A percentile compares a stretch with the other conserved stretches of the same genome.
These are phyloP conservation scores for Candida maesae DNA, from an alignment of 805 yeast species.

Conservation along the genomic window DNA sequence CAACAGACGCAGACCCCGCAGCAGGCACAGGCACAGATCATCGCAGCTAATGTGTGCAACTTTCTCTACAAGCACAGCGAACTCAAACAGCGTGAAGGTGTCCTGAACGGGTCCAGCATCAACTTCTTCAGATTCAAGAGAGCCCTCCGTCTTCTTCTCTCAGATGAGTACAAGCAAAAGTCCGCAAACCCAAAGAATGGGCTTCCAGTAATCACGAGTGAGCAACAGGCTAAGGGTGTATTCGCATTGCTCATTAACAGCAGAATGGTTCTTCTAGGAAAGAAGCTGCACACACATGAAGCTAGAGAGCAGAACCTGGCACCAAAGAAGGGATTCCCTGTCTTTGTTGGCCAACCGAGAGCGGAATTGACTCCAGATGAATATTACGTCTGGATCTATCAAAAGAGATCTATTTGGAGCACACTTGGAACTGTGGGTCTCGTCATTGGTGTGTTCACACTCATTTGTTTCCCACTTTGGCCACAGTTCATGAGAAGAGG, in stretches of 20 bases:
- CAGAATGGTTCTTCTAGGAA: slow-evolving; percentile 72
- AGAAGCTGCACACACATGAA: slow-evolving; percentile 66
- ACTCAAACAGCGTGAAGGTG: slow-evolving; percentile 81
- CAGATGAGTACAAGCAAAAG: slow-evolving; percentile 62
- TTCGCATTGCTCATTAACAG: slow-evolving; percentile 67
- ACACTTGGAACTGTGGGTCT: slow-evolving; percentile 36
- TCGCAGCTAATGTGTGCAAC: slow-evolving; percentile 66
- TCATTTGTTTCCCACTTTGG: slow-evolving; percentile 91
- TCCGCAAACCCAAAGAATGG: slow-evolving; percentile 43
- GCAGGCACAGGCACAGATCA: slow-evolving; percentile 37
- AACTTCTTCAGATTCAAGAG: slow-evolving; percentile 90
- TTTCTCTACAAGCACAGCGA: slow-evolving; percentile 59
- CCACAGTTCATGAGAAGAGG: slow-evolving; percentile 84
- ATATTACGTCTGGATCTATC: slow-evolving; percentile 82
- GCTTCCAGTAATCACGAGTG: slow-evolving; percentile 47
- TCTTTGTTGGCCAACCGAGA: slow-evolving; percentile 48
- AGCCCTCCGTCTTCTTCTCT: slow-evolving; percentile 69
- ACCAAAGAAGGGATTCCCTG: slow-evolving; percentile 64
- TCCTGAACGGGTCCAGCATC: slow-evolving; percentile 62
- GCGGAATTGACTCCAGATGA: slow-evolving; percentile 61
- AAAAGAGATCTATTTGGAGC: slow-evolving; percentile 53
- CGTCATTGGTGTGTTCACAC: slow-evolving; percentile 59
- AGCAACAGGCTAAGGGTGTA: slow-evolving; percentile 54
- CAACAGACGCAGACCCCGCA: slow-evolving; percentile 8
- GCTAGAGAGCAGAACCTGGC: slow-evolving; percentile 58